phyloP scores from a whole-genome alignment of 768 basidiomycete species.

The Tulasnella sp. region DNA sequence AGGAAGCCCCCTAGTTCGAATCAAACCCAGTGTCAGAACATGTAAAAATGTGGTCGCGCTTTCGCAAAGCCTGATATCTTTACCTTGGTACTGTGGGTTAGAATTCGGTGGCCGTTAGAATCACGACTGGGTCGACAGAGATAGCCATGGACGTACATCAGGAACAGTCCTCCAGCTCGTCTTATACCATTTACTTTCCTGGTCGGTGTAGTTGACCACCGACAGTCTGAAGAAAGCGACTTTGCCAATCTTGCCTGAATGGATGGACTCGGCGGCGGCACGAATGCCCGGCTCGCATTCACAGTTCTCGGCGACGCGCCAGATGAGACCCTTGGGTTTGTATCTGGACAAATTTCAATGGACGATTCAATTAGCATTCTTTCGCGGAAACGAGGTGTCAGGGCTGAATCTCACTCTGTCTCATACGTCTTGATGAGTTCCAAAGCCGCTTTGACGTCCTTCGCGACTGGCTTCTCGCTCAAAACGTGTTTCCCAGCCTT shows the following conservation, averaged over 20 bases:
- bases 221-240: conserved; percentile 67
- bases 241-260: conserved; percentile 66
- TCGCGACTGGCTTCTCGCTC: conserved; percentile 84
- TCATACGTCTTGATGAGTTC: conserved; percentile 70
- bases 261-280: conserved; percentile 37
- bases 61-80: not conserved
- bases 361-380: conserved; percentile 34
- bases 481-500: conserved; percentile 77
- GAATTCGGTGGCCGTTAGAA: not conserved
- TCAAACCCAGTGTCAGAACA: not conserved
- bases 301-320: conserved; percentile 81
- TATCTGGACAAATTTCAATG: conserved; percentile 33
- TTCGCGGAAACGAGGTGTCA: conserved; percentile 39
- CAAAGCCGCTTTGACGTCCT: conserved; percentile 65
- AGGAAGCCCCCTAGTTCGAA: conserved; percentile 83
- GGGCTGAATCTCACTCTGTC: conserved; percentile 47
- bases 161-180: conserved; percentile 84
- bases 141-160: conserved; percentile 56
- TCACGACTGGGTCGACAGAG: not conserved
- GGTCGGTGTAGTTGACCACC: conserved; percentile 57
- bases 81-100: not conserved
- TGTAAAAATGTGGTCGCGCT: not conserved
- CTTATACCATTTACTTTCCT: conserved; percentile 74
- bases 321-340: conserved; percentile 56
- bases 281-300: conserved; percentile 66